Base-by-base conservation (phyloP, 2,329 filamentous ascomycete species). In the Stemphylium beticola region DNA sequence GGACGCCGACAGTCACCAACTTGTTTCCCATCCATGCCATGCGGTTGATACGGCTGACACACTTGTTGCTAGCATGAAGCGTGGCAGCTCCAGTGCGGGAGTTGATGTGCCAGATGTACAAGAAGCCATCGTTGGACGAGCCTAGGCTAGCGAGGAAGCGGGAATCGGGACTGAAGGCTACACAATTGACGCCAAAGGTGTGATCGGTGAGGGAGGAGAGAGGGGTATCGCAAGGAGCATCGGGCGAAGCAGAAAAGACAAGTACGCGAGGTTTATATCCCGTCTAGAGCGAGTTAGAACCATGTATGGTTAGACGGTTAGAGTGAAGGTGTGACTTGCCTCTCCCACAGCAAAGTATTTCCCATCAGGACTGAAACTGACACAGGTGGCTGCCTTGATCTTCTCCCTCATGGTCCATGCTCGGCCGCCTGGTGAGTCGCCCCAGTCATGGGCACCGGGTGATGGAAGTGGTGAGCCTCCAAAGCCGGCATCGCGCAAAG, bases 241-340 rank as follows among this genome's bases (percentile, higher is more conserved):
- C 92, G 65, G 90, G 77, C 4, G 80, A 85, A 4, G 95, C 87
- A 29, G 87, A 92, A 76, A 96, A 99, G 49, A 99, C 88, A 53
- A 98, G 81, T 18, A 99, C 92, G 48, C 95, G 85, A 5, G 95
- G 95, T 48, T 89, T 90, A 75, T 98, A 97, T 18, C 95, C 95
- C 3, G 93, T 96, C 83, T 87, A 41, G 45, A 18, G 20, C 11
- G 22, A 32, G 66, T 77, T 59, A 81, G 74, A 58, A 50, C 31
- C 20, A 39, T 39, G 42, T 18, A 33, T 26, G 32, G 34, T 20
- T 9, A 31, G 14, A 33, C 26, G 32, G 37, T 20, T 5, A 33
- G 11, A 1, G 15, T 6, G 7, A 9, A 15, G 11, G 15, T 4
- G 10, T 45, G 26, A 69, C 79, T 66, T 73, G 85, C 85, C 79